Evolutionary conservation across 2,329 filamentous ascomycete genomes (phyloP), one percentile per base, ranked within the genome.

Genomic region (Coniochaeta hoffmannii): DNA sequence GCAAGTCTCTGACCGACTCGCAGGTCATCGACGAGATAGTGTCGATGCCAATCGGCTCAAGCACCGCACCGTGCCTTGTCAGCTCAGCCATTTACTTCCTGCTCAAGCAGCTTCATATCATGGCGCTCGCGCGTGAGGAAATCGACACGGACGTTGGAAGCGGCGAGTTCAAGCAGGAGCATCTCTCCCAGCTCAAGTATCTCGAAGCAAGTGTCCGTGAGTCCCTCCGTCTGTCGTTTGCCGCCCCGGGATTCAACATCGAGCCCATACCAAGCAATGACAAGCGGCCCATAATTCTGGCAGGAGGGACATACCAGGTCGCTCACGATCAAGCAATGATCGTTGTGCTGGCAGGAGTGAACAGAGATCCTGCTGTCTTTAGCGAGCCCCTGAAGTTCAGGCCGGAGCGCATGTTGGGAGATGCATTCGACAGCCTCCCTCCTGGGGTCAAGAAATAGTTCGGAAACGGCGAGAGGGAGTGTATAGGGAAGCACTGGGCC

Each of bases 21-120:
- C 80, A 81, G 57, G 77, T 88, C 51, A 76, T 86, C 50, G 83
- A 88, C 66, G 86, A 89, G 65, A 83, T 89, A 60, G 80, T 88
- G 54, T 79, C 80, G 2, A 87, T 89, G 73, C 78, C 87, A 38
- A 83, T 84, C 53, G 81, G 79, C 4, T 77, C 72, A 65, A 76
- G 72, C 64, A 80, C 77, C 0, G 73, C 76, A 3, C 76, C 76
- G 1, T 76, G 73, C 57, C 68, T 72, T 62, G 63, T 79, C 58
- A 71, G 68, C 58, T 72, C 68, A 8, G 69, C 71, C 9, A 76
- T 83, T 57, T 76, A 78, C 60, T 74, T 79, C 53, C 69, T 85
- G 2, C 59, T 78, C 1, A 75, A 76, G 66, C 79, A 79, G 62
- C 80, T 80, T 0, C 65, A 71, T 0, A 73, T 69, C 1, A 68